These are phyloP conservation scores for Xylariomycetidae sp. DNA, from an alignment of 2,329 filamentous ascomycete genomes.

Conservation along the genomic window DNA sequence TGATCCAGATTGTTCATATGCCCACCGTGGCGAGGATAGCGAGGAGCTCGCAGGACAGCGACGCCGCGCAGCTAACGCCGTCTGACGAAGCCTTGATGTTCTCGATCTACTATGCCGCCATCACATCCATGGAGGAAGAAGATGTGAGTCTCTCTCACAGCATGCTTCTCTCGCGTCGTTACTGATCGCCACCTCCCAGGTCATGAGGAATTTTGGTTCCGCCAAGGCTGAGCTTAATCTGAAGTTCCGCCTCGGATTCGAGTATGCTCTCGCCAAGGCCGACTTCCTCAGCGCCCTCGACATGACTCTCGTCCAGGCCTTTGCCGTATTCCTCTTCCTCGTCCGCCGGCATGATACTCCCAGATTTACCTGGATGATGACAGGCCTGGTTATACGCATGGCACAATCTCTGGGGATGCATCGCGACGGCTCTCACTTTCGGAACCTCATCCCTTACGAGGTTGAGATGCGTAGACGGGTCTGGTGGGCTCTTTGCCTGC, in stretches of 20 bases:
- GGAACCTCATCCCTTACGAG: slow-evolving; percentile 50
- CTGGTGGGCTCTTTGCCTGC: slow-evolving; percentile 57
- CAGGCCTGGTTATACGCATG: slow-evolving; percentile 53
- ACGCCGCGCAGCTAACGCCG: slow-evolving; percentile 30
- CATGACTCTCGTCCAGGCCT: slow-evolving; percentile 46
- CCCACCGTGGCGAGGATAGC: slow-evolving; percentile 36
- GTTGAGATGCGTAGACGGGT: slow-evolving; percentile 54
- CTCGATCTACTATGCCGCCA: slow-evolving; percentile 51
- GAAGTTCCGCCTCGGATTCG: slow-evolving; percentile 38
- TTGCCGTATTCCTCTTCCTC: slow-evolving; percentile 44
- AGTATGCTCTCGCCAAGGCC: slow-evolving; percentile 43
- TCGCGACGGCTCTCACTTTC: slow-evolving; percentile 51
- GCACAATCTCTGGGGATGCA: slow-evolving; percentile 57
- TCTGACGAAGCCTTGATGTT: slow-evolving; percentile 51
- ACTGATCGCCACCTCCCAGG: slow-evolving; percentile 11
- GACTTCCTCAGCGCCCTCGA: slow-evolving; percentile 47
- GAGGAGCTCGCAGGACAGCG: slow-evolving; percentile 28
- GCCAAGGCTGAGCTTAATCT: slow-evolving; percentile 32
- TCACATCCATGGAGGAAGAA: slow-evolving; percentile 53
- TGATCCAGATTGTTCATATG: slow-evolving; percentile 40
- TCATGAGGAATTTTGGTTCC: slow-evolving; percentile 32
- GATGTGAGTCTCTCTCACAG: slow-evolving; percentile 35
- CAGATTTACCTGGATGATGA: slow-evolving; percentile 50
- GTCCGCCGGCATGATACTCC: slow-evolving; percentile 42
- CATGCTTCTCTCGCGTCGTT: neutral